A percentile compares a stretch with the other conserved stretches of the same genome.
phyloP scores from a whole-genome alignment of 2,329 filamentous ascomycete genomes.

The Xylaria sp. region DNA sequence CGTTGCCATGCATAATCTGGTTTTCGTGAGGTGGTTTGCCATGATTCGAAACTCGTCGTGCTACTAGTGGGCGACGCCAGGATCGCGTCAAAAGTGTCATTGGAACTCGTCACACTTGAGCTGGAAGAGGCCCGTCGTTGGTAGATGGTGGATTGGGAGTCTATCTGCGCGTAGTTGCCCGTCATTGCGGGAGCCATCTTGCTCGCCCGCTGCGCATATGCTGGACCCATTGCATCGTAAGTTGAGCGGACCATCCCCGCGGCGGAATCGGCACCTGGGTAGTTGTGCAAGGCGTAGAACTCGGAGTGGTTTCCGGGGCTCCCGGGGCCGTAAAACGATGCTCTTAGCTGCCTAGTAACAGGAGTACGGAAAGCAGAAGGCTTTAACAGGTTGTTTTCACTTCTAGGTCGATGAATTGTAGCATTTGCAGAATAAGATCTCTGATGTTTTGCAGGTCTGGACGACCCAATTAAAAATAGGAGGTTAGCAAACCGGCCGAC shows the following conservation, averaged over 20 bases:
- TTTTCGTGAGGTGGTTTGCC: constrained; percentile 48
- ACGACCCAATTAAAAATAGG: constrained; percentile 35
- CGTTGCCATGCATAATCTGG: constrained; percentile 49
- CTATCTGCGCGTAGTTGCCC: constrained; percentile 48
- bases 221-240: constrained; percentile 34
- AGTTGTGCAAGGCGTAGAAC: constrained; percentile 32
- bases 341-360: constrained; percentile 11
- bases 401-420: constrained; percentile 34
- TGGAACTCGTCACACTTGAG: constrained; percentile 44
- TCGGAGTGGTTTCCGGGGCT: constrained; percentile 38
- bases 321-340: constrained; percentile 35
- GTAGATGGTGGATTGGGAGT: constrained; percentile 42
- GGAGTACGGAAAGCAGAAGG: constrained; percentile 29
- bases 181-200: constrained; percentile 41
- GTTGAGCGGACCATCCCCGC: constrained; percentile 37
- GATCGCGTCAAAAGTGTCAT: constrained; percentile 47
- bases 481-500: constrained; percentile 37
- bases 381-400: constrained; percentile 41
- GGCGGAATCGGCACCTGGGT: constrained; percentile 26
- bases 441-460: constrained; percentile 41
- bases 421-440: constrained; percentile 43
- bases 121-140: constrained; percentile 44
- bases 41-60: constrained; percentile 55
- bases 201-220: constrained; percentile 36
- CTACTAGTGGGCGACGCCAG: constrained; percentile 49